Evolutionary conservation across 2,329 filamentous ascomycete genomes (phyloP), one percentile per base, ranked within the genome.

Genomic region (Ophiostoma novo-ulmi): DNA sequence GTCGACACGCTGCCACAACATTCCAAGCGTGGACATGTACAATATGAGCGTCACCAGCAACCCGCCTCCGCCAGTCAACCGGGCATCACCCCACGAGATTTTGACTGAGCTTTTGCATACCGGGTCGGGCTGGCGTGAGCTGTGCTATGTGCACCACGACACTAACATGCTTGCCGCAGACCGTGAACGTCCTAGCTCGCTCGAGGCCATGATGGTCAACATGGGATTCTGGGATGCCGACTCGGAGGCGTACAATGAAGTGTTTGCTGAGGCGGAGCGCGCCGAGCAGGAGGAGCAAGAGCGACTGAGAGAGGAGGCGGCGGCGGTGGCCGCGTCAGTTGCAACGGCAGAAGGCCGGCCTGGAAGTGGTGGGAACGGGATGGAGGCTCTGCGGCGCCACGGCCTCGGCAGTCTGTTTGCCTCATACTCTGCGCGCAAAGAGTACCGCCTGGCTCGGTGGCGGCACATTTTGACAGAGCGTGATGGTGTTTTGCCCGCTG

Each of bases 141-240:
- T 75, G 31, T 74, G 74, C 72, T 75, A 73, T 31, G 72, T 75
- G 48, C 74, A 75, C 72, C 69, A 73, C 55, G 72, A 75, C 67
- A 70, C 72, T 2, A 38, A 17, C 61, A 69, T 75, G 72, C 70
- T 75, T 48, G 58, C 72, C 6, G 73, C 70, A 1, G 70, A 72
- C 64, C 70, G 65, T 14, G 68, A 65, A 10, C 70, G 67, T 5
- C 72, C 70, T 3, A 71, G 73, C 70, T 73, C 74, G 3, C 69
- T 75, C n/a, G 74, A 75, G 55, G 74, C 74, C 52, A 73, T 75
- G 74, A 75, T 75, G 74, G 67, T 74, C 69, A 74, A 70, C 67
- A 73, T 75, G 73, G 74, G 74, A 22, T 75, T 74, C 70, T 75
- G 74, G 74, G 71, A 73, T 39, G 70, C 70, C n/a, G 71, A 73